These are phyloP conservation scores for Luffa acutangula DNA, from an alignment of 306 rosid species.

Conservation along the genomic window DNA sequence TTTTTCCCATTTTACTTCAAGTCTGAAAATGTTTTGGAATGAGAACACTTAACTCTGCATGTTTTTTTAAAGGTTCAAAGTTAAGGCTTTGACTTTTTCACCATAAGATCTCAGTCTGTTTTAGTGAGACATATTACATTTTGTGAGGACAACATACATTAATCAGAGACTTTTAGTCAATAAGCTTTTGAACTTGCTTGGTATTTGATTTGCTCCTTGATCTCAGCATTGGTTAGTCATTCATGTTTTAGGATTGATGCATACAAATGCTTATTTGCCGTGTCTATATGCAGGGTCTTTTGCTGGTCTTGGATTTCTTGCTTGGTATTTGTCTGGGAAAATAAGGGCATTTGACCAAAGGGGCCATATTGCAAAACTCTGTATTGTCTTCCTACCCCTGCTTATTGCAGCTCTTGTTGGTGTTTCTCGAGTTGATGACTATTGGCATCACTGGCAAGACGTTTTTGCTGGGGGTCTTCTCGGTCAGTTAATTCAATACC, in stretches of 20 bases:
- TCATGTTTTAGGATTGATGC: background rate
- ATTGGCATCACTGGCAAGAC: slow-evolving; percentile 98
- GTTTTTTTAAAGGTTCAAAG: background rate
- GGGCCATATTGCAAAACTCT: slow-evolving; percentile 79
- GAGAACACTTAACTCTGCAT: background rate
- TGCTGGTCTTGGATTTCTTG: slow-evolving; percentile 71
- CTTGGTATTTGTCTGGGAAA: slow-evolving; percentile 84
- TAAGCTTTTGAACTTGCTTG: background rate
- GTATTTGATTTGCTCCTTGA: background rate
- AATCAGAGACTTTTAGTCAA: background rate
- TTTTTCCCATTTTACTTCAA: background rate
- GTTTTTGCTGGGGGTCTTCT: slow-evolving; percentile 77
- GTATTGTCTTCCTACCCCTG: slow-evolving; percentile 53
- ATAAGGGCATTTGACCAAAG: slow-evolving; percentile 60
- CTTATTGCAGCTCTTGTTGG: slow-evolving; percentile 66
- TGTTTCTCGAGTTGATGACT: slow-evolving; percentile 91
- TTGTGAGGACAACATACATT: background rate
- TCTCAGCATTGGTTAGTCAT: background rate
- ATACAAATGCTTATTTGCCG: background rate
- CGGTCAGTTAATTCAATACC: slow-evolving; percentile 30
- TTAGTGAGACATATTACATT: background rate
- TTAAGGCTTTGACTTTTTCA: background rate
- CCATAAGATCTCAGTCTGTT: background rate
- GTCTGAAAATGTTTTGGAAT: background rate
- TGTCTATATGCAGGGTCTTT: slow-evolving; percentile 64